These are phyloP conservation scores for Podospora pseudoanserina DNA, from an alignment of 495 filamentous ascomycete genomes.

Conservation along the genomic window DNA sequence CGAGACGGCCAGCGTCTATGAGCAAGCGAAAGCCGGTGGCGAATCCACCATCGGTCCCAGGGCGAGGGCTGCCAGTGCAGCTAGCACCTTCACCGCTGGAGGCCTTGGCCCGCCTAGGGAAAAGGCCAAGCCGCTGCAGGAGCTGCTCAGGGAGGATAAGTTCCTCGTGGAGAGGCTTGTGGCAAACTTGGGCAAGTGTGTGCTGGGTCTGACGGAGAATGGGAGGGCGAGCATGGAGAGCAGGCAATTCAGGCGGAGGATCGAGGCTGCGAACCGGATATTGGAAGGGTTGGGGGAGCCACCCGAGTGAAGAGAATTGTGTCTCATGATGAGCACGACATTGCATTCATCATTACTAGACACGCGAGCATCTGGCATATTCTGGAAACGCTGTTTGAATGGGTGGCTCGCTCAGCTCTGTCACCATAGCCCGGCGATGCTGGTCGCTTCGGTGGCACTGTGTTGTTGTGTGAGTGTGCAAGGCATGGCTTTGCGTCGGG, in stretches of 20 bases:
- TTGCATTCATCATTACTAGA: neutral
- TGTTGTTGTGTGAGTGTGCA: neutral
- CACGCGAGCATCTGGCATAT: neutral
- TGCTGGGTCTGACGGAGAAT: slow-evolving; percentile 63
- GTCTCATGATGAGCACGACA: neutral
- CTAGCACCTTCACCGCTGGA: neutral
- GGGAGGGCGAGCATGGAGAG: slow-evolving; percentile 57
- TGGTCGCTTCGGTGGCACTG: neutral
- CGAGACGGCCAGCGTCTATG: slow-evolving; percentile 36
- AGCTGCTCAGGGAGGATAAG: slow-evolving; percentile 64
- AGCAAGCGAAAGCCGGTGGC: slow-evolving; percentile 21
- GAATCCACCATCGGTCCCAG: slow-evolving; percentile 16
- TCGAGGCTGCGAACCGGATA: slow-evolving; percentile 68
- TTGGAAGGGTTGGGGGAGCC: slow-evolving; percentile 57
- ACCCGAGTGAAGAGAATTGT: neutral
- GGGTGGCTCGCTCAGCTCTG: neutral
- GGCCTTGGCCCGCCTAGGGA: slow-evolving; percentile 15
- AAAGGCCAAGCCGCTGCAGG: slow-evolving; percentile 35
- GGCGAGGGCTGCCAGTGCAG: slow-evolving; percentile 5
- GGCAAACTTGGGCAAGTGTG: slow-evolving; percentile 66
- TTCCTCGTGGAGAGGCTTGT: slow-evolving; percentile 74
- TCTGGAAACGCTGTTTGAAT: neutral
- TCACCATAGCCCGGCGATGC: neutral
- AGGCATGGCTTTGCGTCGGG: too few species aligned
- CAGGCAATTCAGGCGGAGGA: slow-evolving; percentile 58